Evolutionary conservation across 192 early-diverging fungal species (phyloP), one percentile per base, ranked within the genome.

Genomic region (Mortierella antarctica): DNA sequence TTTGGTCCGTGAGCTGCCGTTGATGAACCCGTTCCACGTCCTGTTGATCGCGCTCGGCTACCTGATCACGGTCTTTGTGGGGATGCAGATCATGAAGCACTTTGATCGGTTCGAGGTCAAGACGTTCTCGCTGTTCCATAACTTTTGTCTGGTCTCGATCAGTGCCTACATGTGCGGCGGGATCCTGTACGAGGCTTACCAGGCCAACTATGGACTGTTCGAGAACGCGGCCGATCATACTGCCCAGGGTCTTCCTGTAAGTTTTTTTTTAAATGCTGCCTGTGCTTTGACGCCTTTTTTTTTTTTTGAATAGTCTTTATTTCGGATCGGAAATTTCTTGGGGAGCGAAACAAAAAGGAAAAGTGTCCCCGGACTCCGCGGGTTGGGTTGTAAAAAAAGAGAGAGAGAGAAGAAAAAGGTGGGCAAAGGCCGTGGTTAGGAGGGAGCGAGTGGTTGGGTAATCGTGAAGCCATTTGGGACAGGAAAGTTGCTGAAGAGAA

Each of bases 21-120:
- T 91, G 49, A 90, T 90, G 90, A 87, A 91, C 77, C 88, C 86
- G 14, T 87, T 91, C 77, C 88, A 90, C 68, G 90, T 87, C 10
- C 20, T 83, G 8, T 23, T 90, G 65, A 85, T 90, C 65, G 61
- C 67, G 12, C n/a, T 83, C 40, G 70, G 51, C 10, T 91, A 91
- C 60, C 65, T 90, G 62, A 23, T 67, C n/a, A 50, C 76, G 1
- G 82, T 91, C 41, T 84, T 80, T 71, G 45, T 71, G 15, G 90
- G 90, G 17, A 86, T 84, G 65, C 45, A 41, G 39, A 75, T 89
- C 56, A 91, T 90, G 89, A 65, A 73, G 52, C 62, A 65, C 62
- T 74, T 85, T 57, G n/a, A 67, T 7, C 80, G 84, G 50, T 74
- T 91, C 13, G 74, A 86, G 66, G 82, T 86, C 45, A 88, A 82